Evolutionary conservation across 1,284 basidiomycete species (phyloP).

Genomic region (Rhodotorula sp.): DNA sequence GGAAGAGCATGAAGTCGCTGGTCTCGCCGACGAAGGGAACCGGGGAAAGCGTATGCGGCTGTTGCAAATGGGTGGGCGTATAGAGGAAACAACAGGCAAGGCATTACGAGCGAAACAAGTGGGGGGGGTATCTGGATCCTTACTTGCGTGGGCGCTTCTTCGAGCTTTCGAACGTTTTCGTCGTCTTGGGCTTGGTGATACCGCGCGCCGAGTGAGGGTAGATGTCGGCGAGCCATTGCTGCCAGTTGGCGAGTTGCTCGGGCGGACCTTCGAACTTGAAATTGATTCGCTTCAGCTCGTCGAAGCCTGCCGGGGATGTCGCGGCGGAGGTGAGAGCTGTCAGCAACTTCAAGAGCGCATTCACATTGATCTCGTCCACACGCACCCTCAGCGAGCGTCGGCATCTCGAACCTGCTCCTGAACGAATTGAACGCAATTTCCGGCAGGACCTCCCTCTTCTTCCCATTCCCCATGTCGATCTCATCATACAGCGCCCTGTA

Average conservation of each 20-base stretch:
- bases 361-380: neutral
- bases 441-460: slow-evolving; percentile 29
- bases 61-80: too few relatives aligned
- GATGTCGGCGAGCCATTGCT: slow-evolving; percentile 22
- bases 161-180: too few relatives aligned
- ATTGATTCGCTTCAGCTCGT: slow-evolving; percentile 69
- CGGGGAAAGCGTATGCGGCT: too few relatives aligned
- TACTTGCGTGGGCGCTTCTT: too few relatives aligned
- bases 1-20: neutral
- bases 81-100: too few relatives aligned
- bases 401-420: slow-evolving; percentile 12
- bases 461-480: slow-evolving; percentile 46
- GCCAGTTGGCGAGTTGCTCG: slow-evolving; percentile 14
- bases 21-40: neutral
- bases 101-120: too few relatives aligned
- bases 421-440: slow-evolving; percentile 19
- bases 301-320: slow-evolving; percentile 62
- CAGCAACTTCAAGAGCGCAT: neutral
- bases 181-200: too few relatives aligned
- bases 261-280: slow-evolving; percentile 69
- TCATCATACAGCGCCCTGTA: slow-evolving; percentile 23
- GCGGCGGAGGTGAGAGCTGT: neutral
- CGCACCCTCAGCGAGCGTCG: slow-evolving; percentile 26
- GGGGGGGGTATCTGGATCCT: too few relatives aligned
- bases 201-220: slow-evolving; percentile 2